Evolutionary conservation across 345 rosid species (phyloP).

Genomic region (Aquilaria malaccensis): DNA sequence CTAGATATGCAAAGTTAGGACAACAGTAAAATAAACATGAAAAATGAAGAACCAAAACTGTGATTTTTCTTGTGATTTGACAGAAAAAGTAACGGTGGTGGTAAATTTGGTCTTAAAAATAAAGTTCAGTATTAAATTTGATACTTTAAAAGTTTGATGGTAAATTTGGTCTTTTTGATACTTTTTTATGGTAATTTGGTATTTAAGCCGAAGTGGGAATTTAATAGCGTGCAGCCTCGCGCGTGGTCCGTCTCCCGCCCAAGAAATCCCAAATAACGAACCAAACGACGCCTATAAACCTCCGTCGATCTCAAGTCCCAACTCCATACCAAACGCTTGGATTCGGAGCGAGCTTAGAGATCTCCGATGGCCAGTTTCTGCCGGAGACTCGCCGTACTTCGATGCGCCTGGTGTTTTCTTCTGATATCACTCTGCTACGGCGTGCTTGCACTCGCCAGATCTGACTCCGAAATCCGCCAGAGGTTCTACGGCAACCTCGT

Average conservation of each 20-base stretch:
- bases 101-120: too few relatives aligned
- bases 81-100: too few relatives aligned
- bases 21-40: too few relatives aligned
- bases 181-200: too few relatives aligned
- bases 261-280: not conserved
- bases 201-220: too few relatives aligned
- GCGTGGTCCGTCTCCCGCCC: not conserved
- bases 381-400: slow-evolving; percentile 26
- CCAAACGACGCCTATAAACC: not conserved
- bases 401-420: slow-evolving; percentile 26
- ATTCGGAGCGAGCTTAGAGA: not conserved
- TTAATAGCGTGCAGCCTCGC: too few relatives aligned
- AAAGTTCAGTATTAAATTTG: too few relatives aligned
- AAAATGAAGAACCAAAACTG: too few relatives aligned
- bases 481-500: slow-evolving; percentile 83
- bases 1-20: too few relatives aligned
- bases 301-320: not conserved
- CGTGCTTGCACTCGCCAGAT: slow-evolving; percentile 43
- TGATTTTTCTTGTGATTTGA: too few relatives aligned
- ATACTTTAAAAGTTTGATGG: too few relatives aligned
- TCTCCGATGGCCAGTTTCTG: slow-evolving; percentile 19
- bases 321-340: not conserved
- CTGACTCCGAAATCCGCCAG: slow-evolving; percentile 78
- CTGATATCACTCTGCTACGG: slow-evolving; percentile 24
- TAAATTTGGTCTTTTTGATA: too few relatives aligned